Evolutionary conservation across 306 rosid species (phyloP).

Genomic region (Prunus padus): DNA sequence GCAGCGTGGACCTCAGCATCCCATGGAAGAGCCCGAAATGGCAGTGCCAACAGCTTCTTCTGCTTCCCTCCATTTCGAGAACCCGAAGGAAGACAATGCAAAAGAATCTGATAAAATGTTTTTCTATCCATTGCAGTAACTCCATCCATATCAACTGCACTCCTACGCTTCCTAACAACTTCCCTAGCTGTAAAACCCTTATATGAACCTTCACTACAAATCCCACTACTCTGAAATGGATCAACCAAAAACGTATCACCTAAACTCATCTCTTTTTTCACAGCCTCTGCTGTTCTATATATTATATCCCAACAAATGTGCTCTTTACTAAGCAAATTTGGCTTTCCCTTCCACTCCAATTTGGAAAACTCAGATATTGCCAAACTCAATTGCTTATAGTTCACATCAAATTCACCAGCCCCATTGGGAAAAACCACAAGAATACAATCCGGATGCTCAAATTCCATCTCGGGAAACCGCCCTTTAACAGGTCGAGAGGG

Average conservation of each 20-base stretch:
- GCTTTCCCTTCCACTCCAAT: slow-evolving; percentile 81
- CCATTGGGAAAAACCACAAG: slow-evolving; percentile 67
- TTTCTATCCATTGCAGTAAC: slow-evolving; percentile 60
- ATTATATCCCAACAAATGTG: slow-evolving; percentile 91
- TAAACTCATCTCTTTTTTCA: slow-evolving; percentile 56
- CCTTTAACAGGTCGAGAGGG: slow-evolving; percentile 69
- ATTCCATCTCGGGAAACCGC: slow-evolving; percentile 72
- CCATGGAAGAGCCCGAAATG: slow-evolving; percentile 76
- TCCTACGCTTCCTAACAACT: slow-evolving; percentile 81
- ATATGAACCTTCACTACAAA: slow-evolving; percentile 43
- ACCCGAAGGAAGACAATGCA: slow-evolving; percentile 93
- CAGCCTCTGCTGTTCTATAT: slow-evolving; percentile 69
- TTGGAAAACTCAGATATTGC: slow-evolving; percentile 44
- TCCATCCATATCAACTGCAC: slow-evolving; percentile 95
- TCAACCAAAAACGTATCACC: slow-evolving; percentile 36
- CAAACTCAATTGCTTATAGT: slow-evolving; percentile 56
- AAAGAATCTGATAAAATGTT: slow-evolving; percentile 75
- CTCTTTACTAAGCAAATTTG: slow-evolving; percentile 78
- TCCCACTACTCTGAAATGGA: slow-evolving; percentile 63
- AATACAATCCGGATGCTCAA: slow-evolving; percentile 93
- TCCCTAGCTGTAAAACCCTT: slow-evolving; percentile 64
- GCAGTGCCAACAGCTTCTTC: slow-evolving; percentile 53
- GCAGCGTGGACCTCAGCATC: slow-evolving; percentile 90
- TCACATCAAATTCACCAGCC: slow-evolving; percentile 44
- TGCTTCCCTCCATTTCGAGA: slow-evolving; percentile 48